A percentile compares a stretch with the other conserved stretches of the same genome.
Conservation (phyloP, 176 grass and related monocot genomes). For the Triticum turgidum region DNA sequence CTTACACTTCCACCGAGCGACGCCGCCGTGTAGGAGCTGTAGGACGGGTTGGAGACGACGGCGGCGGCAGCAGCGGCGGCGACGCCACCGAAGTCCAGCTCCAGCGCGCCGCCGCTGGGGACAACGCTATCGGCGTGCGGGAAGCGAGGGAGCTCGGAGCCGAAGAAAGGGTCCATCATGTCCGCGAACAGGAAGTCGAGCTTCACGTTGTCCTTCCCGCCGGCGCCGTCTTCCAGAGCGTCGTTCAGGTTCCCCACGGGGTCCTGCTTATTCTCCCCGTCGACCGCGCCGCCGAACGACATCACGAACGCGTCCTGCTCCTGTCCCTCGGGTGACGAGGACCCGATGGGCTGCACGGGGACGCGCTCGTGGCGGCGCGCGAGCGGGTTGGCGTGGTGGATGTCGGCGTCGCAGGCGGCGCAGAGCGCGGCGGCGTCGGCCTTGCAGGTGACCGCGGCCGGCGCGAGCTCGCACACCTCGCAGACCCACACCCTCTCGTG, state of each 20-base stretch:
- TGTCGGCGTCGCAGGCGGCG: conserved; percentile 45
- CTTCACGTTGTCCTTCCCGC: conserved; percentile 32
- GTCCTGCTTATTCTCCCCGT: not conserved
- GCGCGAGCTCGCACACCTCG: conserved; percentile 86
- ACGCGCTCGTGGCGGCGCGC: conserved; percentile 77
- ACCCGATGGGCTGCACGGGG: conserved; percentile 52
- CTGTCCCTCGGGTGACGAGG: not conserved
- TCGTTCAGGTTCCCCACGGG: not conserved
- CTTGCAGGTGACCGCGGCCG: conserved; percentile 73
- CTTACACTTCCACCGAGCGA: conserved; percentile 70
- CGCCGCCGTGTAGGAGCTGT: conserved; percentile 54
- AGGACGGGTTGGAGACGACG: conserved; percentile 36
- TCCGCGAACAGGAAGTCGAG: conserved; percentile 55
- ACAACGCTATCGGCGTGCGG: conserved; percentile 58
- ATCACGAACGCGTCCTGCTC: conserved; percentile 13
- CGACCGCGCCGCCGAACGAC: not conserved
- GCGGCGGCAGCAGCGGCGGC: not conserved
- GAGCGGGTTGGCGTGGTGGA: conserved; percentile 67
- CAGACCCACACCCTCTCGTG: conserved; percentile 64
- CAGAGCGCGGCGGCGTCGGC: conserved; percentile 76
- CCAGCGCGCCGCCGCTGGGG: conserved; percentile 30
- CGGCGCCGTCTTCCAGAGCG: not conserved
- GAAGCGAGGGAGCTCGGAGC: conserved; percentile 36
- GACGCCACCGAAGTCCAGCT: conserved; percentile 40
- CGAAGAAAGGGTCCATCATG: conserved; percentile 56